Evolutionary conservation across 257 asterid species (phyloP).

Genomic region (Datura wrightii): DNA sequence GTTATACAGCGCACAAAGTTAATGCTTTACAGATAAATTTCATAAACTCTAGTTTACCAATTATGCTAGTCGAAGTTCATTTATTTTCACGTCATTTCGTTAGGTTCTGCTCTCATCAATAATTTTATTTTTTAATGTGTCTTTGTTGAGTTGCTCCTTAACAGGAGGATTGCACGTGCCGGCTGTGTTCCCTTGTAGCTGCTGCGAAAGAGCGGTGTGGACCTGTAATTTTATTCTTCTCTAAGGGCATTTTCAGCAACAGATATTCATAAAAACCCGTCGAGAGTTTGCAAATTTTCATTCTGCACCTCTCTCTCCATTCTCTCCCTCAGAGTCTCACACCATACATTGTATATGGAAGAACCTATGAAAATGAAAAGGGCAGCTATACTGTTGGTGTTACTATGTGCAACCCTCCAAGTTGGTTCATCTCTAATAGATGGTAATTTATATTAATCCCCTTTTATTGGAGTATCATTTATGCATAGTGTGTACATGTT

Average conservation of each 20-base stretch:
- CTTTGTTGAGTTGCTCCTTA: background rate
- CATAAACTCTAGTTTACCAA: too few species aligned
- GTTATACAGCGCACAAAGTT: too few species aligned
- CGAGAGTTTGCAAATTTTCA: background rate
- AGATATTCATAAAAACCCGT: conserved; percentile 29
- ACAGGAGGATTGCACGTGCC: conserved; percentile 13
- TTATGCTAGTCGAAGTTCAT: too few species aligned
- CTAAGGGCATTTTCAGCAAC: background rate
- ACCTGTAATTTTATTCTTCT: background rate
- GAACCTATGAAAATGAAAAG: conserved; percentile 29
- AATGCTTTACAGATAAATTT: too few species aligned
- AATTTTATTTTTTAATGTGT: background rate
- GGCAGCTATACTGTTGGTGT: background rate
- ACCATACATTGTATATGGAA: background rate
- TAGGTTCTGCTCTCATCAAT: too few species aligned
- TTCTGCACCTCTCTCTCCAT: background rate
- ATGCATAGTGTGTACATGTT: too few species aligned
- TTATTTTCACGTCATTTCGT: too few species aligned
- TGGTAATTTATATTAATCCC: conserved; percentile 24
- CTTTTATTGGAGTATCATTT: background rate
- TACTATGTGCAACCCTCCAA: conserved; percentile 30
- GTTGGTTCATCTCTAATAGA: conserved; percentile 33
- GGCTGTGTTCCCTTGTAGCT: conserved; percentile 23
- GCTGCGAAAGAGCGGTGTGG: conserved; percentile 20
- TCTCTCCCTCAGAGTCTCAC: background rate